Evolutionary conservation across 768 basidiomycete species (phyloP), one percentile per base, ranked within the genome.

Genomic region (Leccinum fibrillosum): DNA sequence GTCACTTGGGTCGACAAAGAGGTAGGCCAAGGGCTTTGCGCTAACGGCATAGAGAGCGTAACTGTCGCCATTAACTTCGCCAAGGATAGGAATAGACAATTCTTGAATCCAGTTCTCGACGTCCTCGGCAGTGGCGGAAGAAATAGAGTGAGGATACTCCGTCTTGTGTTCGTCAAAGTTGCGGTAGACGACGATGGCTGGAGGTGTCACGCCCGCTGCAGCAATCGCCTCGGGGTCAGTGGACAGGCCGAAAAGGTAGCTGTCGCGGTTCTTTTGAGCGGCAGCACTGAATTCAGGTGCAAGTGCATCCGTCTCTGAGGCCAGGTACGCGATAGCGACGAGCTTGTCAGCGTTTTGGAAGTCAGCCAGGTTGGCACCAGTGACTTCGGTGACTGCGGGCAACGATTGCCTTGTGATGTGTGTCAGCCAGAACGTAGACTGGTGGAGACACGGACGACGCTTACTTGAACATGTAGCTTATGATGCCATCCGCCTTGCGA

Each of bases 381-480:
- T 93, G 35, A 99, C 86, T 37, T 86, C 81, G 6, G 92, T 86
- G 21, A 98, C 90, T 39, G 97, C 94, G 9, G 97, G 97, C 17
- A 98, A 84, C 9, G 92, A 87, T 82, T 98, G 97, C 72, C 94
- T 86, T 59, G 19, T 44, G 4, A 59, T 53, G 48, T 50, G 39
- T 51, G 49, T 66, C 58, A 64, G 57, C 49, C 25, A 61, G 53
- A 13, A 5, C 25, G 13, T 25, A 11, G 5, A 21, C 3, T 4
- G 25, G 4, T 28, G 47, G 4, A 44, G 30, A 51, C 1, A 19
- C 0, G 42, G 6, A 42, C 3, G 11, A 45, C 25, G 75, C 87
- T 66, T 62, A 95, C 95, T 98, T 98, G 79, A 83, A 72, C 96
- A 98, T 98, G 79, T 97, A 97, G 74, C 86, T 86, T 71, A 96